phyloP scores from a whole-genome alignment of 371 early-diverging fungal species.

The Catenaria anguillulae region DNA sequence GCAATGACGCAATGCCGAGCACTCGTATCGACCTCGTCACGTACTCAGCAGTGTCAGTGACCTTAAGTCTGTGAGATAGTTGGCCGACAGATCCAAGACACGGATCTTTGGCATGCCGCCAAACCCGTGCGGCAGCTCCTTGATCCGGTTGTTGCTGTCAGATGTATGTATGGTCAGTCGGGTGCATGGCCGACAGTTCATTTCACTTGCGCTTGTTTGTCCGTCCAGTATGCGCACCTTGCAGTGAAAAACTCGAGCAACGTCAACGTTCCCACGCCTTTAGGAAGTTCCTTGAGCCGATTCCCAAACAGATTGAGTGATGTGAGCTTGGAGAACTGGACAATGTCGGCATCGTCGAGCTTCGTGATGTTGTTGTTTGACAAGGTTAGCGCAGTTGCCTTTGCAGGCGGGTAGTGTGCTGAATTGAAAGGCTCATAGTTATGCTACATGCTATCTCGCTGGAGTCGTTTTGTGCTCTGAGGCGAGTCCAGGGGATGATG shows the following conservation, averaged over 20 bases:
- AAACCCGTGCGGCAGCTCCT: constrained; percentile 23
- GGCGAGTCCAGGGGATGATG: neutral
- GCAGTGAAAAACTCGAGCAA: constrained; percentile 15
- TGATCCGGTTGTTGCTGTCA: constrained; percentile 19
- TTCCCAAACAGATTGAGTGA: constrained; percentile 19
- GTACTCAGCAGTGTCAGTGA: constrained; percentile 22
- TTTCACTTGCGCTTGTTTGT: too few species aligned
- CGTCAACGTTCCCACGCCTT: constrained; percentile 10
- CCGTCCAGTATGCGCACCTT: too few species aligned
- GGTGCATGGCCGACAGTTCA: too few species aligned
- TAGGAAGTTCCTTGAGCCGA: constrained; percentile 18
- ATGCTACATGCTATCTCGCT: too few species aligned
- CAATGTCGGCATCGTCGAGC: constrained; percentile 7
- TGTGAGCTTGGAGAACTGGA: constrained; percentile 12
- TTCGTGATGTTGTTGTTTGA: neutral
- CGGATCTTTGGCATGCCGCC: constrained; percentile 20
- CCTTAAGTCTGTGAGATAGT: constrained; percentile 16
- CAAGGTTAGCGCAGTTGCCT: neutral
- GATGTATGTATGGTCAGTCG: too few species aligned
- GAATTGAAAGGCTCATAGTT: neutral
- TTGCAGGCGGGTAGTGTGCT: neutral
- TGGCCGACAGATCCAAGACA: constrained; percentile 23
- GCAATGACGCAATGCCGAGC: neutral
- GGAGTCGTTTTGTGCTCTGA: too few species aligned
- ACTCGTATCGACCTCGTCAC: neutral